phyloP scores from a whole-genome alignment of 495 filamentous ascomycete genomes.

The Glonium stellatum region DNA sequence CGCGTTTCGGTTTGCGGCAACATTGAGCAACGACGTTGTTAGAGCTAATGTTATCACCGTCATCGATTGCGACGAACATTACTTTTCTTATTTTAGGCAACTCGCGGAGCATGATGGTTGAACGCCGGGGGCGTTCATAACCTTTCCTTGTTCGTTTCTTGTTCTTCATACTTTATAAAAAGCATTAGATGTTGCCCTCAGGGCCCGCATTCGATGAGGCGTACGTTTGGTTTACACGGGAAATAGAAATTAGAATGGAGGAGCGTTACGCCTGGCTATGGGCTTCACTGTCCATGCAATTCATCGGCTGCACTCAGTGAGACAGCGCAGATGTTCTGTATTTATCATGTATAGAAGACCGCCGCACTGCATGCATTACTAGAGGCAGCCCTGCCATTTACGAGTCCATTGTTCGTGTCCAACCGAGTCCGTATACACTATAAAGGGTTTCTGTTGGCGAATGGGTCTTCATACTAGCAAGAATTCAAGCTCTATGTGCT shows the following conservation, averaged over 20 bases:
- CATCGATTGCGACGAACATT: background rate
- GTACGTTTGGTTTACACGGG: conserved; percentile 2
- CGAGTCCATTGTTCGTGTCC: too few relatives aligned
- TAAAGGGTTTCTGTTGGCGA: too few relatives aligned
- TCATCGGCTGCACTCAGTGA: conserved; percentile 14
- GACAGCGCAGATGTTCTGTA: conserved; percentile 14
- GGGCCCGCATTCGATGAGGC: conserved; percentile 21
- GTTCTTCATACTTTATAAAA: conserved; percentile 8
- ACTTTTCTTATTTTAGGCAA: background rate
- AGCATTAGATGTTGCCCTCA: conserved; percentile 27
- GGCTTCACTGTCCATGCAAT: conserved; percentile 8
- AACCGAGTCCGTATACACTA: too few relatives aligned
- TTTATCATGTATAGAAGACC: background rate
- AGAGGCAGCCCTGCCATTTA: background rate
- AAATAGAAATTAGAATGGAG: conserved; percentile 3
- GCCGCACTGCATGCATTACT: background rate
- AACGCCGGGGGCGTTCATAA: background rate
- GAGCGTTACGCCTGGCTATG: conserved; percentile 1
- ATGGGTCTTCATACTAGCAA: too few relatives aligned
- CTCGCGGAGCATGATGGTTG: background rate
- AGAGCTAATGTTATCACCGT: background rate
- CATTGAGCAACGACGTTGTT: background rate
- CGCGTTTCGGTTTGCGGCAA: background rate
- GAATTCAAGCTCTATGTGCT: too few relatives aligned
- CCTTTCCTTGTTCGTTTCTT: background rate